Conservation (phyloP, 495 filamentous ascomycete genomes). For the Aspergillus olivimuriae region DNA sequence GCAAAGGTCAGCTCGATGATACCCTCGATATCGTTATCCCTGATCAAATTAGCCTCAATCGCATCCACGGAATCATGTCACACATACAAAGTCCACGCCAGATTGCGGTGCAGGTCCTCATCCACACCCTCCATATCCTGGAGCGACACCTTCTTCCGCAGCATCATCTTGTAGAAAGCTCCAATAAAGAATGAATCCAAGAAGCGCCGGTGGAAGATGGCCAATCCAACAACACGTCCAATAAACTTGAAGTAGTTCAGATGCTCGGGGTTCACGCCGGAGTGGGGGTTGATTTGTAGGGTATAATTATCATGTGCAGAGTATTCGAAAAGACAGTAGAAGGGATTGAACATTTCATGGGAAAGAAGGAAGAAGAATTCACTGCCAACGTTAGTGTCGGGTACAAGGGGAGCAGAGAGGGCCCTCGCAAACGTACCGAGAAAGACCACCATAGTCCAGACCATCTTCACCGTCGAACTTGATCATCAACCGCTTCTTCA, state of each 20-base stretch:
- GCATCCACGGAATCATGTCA: neutral
- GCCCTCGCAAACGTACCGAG: constrained; percentile 46
- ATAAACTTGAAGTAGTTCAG: constrained; percentile 99
- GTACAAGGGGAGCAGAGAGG: neutral
- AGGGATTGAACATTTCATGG: constrained; percentile 99
- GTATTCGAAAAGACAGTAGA: constrained; percentile 99
- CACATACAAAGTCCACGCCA: constrained; percentile 85
- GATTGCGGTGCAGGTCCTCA: constrained; percentile 88
- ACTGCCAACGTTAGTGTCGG: constrained; percentile 40
- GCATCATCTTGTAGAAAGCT: constrained; percentile 99
- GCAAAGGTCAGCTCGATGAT: constrained; percentile 92
- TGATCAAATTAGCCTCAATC: constrained; percentile 24
- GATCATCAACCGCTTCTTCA: constrained; percentile 98
- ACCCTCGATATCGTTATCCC: constrained; percentile 90
- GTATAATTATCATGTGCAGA: constrained; percentile 99
- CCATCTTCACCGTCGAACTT: constrained; percentile 99
- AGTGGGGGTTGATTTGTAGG: constrained; percentile 99
- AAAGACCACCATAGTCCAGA: constrained; percentile 96
- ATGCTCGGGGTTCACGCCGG: constrained; percentile 98
- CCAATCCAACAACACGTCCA: constrained; percentile 91
- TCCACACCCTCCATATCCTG: constrained; percentile 99
- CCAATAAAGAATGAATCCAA: constrained; percentile 99
- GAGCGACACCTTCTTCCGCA: constrained; percentile 84
- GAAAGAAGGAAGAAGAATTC: constrained; percentile 99
- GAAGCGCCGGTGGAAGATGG: constrained; percentile 97